A percentile compares a stretch with the other conserved stretches of the same genome.
Evolutionary conservation across 1,284 basidiomycete genomes (phyloP).

Genomic region (Moniliella sp.): DNA sequence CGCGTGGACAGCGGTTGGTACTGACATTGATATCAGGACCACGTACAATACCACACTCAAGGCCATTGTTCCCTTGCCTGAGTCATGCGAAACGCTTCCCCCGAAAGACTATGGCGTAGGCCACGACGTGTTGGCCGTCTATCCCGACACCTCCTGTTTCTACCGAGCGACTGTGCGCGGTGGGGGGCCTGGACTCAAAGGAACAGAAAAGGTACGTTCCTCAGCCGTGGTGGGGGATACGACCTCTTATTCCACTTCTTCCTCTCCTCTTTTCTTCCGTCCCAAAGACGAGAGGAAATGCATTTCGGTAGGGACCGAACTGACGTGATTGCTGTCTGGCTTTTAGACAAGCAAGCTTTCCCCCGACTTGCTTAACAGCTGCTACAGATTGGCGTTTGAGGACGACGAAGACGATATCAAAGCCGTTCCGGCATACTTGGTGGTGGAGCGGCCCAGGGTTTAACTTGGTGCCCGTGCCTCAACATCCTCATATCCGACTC

Average conservation of each 20-base stretch:
- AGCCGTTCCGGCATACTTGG: slow-evolving; percentile 24
- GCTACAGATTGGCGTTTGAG: slow-evolving; percentile 28
- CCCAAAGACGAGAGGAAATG: neutral
- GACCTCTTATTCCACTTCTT: neutral
- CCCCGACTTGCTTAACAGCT: slow-evolving; percentile 16
- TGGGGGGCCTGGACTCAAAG: slow-evolving; percentile 20
- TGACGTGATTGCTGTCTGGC: neutral
- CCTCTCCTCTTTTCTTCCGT: neutral
- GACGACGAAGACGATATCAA: slow-evolving; percentile 27
- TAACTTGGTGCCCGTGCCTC: no score
- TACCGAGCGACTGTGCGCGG: slow-evolving; percentile 25
- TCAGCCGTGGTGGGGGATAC: neutral
- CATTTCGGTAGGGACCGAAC: no score
- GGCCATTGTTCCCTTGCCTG: slow-evolving; percentile 26
- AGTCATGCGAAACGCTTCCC: slow-evolving; percentile 17
- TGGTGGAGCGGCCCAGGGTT: slow-evolving; percentile 26
- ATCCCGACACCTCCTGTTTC: slow-evolving; percentile 32
- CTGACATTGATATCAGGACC: neutral
- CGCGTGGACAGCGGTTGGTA: neutral
- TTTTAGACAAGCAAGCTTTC: slow-evolving; percentile 8
- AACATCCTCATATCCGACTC: no score
- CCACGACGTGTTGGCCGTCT: slow-evolving; percentile 25
- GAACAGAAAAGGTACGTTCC: slow-evolving; percentile 5
- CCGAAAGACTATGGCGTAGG: slow-evolving; percentile 17
- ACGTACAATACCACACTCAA: slow-evolving; percentile 17